Percentiles rank a stretch among this genome's conserved stretches.
phyloP scores from a whole-genome alignment of 148 eudicot genomes.

The Mesembryanthemum crystallinum region DNA sequence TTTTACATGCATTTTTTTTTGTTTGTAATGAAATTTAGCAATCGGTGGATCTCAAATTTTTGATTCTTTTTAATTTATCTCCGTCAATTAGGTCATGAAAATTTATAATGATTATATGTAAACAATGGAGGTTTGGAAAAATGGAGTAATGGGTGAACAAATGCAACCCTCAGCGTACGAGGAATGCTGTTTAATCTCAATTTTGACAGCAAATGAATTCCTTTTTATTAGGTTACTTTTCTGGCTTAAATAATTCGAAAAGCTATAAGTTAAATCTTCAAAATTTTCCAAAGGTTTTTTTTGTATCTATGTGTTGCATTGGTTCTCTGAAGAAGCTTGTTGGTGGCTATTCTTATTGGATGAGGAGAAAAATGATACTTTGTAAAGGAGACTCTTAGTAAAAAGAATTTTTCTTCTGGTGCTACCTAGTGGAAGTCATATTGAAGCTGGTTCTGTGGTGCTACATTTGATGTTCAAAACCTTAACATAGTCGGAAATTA shows the following conservation, averaged over 20 bases:
- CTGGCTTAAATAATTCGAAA: background rate
- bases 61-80: background rate
- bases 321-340: too few species aligned
- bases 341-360: background rate
- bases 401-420: background rate
- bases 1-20: background rate
- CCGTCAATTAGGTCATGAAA: too few species aligned
- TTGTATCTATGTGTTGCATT: too few species aligned
- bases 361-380: background rate
- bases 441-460: background rate
- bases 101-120: background rate
- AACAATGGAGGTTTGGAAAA: too few species aligned
- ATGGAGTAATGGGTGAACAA: background rate
- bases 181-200: too few species aligned
- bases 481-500: background rate
- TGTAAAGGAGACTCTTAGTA: background rate
- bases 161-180: background rate
- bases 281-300: too few species aligned
- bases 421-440: background rate
- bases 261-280: too few species aligned
- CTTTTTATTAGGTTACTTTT: background rate
- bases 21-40: background rate
- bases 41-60: background rate
- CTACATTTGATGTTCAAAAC: background rate
- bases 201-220: background rate